A percentile compares a stretch with the other conserved stretches of the same genome.
Evolutionary conservation across 176 grass and related monocot species (phyloP).

Genomic region (Oryza longistaminata): DNA sequence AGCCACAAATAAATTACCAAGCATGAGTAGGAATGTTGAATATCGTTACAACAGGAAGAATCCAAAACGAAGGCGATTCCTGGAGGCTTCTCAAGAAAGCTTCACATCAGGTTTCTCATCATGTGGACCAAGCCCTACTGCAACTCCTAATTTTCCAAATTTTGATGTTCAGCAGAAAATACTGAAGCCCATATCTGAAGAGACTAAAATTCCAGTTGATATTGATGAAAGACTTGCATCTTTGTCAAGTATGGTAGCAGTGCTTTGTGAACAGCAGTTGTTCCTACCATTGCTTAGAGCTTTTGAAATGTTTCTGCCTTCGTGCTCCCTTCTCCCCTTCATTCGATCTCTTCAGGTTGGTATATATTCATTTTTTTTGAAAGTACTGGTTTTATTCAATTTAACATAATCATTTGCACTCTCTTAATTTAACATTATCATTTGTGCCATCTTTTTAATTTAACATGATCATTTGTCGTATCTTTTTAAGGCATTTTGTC

Average conservation of each 20-base stretch:
- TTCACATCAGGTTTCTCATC: slow-evolving; percentile 36
- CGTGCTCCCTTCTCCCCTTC: slow-evolving; percentile 84
- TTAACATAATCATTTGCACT: no score
- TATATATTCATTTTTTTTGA: slow-evolving; percentile 1
- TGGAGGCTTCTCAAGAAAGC: slow-evolving; percentile 44
- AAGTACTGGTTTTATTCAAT: slow-evolving; percentile 8
- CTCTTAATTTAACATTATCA: background rate
- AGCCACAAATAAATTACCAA: slow-evolving; percentile 76
- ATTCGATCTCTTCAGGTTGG: slow-evolving; percentile 87
- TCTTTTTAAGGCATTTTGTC: slow-evolving; percentile 82
- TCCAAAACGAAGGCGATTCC: slow-evolving; percentile 74
- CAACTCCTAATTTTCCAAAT: slow-evolving; percentile 38
- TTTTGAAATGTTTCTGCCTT: slow-evolving; percentile 95
- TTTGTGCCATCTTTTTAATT: background rate
- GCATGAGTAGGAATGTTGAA: slow-evolving; percentile 52
- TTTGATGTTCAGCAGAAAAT: slow-evolving; percentile 49
- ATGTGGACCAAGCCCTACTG: slow-evolving; percentile 37
- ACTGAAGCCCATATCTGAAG: slow-evolving; percentile 36
- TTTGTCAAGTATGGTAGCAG: slow-evolving; percentile 87
- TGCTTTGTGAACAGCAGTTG: slow-evolving; percentile 86
- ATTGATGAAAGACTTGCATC: slow-evolving; percentile 67
- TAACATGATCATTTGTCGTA: slow-evolving; percentile 36
- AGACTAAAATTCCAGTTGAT: slow-evolving; percentile 44
- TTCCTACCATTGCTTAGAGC: slow-evolving; percentile 90
- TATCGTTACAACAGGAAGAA: slow-evolving; percentile 85